These are phyloP conservation scores for Claviceps pazoutovae DNA, from an alignment of 2,329 filamentous ascomycete species.

Conservation along the genomic window DNA sequence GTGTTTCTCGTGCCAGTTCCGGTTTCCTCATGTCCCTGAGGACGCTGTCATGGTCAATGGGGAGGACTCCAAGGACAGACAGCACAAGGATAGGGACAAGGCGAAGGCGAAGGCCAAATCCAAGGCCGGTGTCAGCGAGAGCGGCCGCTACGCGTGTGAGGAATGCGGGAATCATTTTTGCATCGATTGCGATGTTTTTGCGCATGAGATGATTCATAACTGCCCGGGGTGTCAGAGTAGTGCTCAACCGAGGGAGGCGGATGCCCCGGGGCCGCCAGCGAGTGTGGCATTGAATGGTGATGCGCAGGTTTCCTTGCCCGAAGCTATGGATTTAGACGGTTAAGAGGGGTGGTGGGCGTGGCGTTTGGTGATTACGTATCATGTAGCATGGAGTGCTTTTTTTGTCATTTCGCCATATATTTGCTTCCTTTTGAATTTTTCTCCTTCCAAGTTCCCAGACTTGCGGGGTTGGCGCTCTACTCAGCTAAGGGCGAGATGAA, in stretches of 20 bases:
- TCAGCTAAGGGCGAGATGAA: no score
- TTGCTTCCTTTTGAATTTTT: not conserved
- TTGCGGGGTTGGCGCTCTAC: no score
- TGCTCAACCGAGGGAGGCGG: slow-evolving; percentile 4
- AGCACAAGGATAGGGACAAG: slow-evolving; percentile 10
- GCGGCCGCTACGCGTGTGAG: slow-evolving; percentile 74
- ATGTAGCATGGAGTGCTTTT: no score
- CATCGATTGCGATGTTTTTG: slow-evolving; percentile 94
- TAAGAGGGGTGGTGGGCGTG: not conserved
- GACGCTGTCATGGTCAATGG: not conserved
- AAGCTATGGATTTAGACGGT: slow-evolving; percentile 28
- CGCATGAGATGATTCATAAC: slow-evolving; percentile 88
- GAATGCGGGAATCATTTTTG: slow-evolving; percentile 88
- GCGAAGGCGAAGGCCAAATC: slow-evolving; percentile 30
- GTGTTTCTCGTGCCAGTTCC: slow-evolving; percentile 65
- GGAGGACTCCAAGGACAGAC: not conserved
- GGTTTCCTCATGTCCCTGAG: slow-evolving; percentile 46
- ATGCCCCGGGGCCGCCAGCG: slow-evolving; percentile 4
- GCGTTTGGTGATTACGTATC: not conserved
- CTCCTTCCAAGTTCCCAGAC: not conserved
- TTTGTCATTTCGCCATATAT: not conserved
- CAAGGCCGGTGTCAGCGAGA: slow-evolving; percentile 55
- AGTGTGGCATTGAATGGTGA: slow-evolving; percentile 22
- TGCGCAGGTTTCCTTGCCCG: slow-evolving; percentile 7
- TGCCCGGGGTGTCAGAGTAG: slow-evolving; percentile 74